A percentile compares a stretch with the other conserved stretches of the same genome.
Conservation (phyloP, 257 asterid genomes). For the Capsicum pubescens region DNA sequence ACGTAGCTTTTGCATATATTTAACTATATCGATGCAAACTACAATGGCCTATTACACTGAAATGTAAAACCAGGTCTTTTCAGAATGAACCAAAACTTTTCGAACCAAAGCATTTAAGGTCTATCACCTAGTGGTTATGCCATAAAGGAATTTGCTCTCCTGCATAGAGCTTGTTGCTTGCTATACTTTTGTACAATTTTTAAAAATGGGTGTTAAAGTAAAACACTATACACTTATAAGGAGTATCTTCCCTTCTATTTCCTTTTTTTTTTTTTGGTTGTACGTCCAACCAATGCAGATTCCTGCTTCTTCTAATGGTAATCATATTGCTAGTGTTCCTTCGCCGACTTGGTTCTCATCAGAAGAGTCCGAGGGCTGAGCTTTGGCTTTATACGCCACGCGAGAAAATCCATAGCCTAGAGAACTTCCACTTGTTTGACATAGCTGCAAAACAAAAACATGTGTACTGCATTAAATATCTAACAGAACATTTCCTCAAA, state of each 20-base stretch:
- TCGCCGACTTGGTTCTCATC: constrained; percentile 75
- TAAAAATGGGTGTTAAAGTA: constrained; percentile 38
- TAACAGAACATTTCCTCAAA: not conserved
- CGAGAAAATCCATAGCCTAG: constrained; percentile 92
- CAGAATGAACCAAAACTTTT: constrained; percentile 42
- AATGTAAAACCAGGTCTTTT: not conserved
- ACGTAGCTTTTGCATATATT: not conserved
- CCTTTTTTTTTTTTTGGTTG: not conserved
- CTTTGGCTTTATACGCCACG: constrained; percentile 64
- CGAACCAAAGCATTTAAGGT: constrained; percentile 38
- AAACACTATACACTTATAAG: constrained; percentile 42
- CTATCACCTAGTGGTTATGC: constrained; percentile 26
- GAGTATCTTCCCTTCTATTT: not conserved
- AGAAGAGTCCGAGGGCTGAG: constrained; percentile 55
- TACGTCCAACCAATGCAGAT: constrained; percentile 19
- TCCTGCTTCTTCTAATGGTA: not conserved
- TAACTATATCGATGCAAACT: constrained; percentile 20
- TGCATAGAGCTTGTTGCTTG: constrained; percentile 40
- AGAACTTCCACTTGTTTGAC: constrained; percentile 85
- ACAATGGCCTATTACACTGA: not conserved
- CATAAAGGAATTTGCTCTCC: not conserved
- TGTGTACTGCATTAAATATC: not conserved
- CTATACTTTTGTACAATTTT: constrained; percentile 52
- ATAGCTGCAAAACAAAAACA: constrained; percentile 59
- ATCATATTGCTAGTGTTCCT: constrained; percentile 69